Conservation (phyloP, 441 rosid species). For the Pelargonium myrrhifolium region DNA sequence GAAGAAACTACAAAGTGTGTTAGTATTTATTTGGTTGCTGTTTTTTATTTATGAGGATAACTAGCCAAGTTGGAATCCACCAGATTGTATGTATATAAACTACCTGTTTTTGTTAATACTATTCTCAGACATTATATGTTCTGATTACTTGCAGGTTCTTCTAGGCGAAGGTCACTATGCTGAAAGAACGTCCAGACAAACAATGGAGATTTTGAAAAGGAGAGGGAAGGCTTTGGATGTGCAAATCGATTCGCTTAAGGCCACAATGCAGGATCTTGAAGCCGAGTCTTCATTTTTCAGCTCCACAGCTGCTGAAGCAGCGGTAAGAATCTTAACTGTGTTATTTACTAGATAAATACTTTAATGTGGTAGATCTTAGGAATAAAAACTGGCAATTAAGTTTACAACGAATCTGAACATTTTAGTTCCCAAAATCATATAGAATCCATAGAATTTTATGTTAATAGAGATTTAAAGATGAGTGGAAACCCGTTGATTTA, state of each 20-base stretch:
- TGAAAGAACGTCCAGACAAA: conserved; percentile 74
- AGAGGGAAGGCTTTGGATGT: conserved; percentile 64
- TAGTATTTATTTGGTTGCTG: no score
- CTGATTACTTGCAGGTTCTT: conserved; percentile 40
- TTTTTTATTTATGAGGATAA: no score
- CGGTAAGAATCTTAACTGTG: conserved; percentile 28
- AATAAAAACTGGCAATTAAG: neutral
- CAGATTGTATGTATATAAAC: no score
- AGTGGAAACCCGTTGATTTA: neutral
- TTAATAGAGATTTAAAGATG: neutral
- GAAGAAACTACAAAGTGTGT: no score
- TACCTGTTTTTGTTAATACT: neutral
- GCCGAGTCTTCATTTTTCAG: conserved; percentile 73
- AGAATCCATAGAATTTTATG: neutral
- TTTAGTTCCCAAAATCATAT: neutral
- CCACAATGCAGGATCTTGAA: conserved; percentile 59
- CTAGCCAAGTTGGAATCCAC: no score
- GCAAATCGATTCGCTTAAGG: conserved; percentile 51
- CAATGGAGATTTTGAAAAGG: conserved; percentile 64
- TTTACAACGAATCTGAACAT: neutral
- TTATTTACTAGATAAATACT: neutral
- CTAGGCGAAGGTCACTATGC: conserved; percentile 72
- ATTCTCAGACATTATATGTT: neutral
- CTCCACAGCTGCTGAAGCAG: conserved; percentile 68
- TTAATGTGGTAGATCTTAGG: neutral